Conservation (phyloP, 345 rosid species). For the Salix arbutifolia region DNA sequence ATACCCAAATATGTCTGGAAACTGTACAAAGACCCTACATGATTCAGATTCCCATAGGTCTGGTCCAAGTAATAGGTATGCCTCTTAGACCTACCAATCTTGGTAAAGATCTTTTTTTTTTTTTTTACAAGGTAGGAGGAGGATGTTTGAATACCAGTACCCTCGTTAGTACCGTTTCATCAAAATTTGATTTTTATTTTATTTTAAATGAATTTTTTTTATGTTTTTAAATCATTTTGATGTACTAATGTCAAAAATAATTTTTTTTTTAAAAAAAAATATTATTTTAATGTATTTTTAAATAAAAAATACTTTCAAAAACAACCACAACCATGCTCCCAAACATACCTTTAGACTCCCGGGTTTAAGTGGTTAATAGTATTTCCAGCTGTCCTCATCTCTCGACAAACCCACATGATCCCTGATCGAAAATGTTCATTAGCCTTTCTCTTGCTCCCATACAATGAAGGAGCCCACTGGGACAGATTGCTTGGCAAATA, state of each 20-base stretch:
- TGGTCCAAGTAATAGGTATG: neutral
- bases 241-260: no score
- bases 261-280: no score
- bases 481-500: neutral
- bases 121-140: neutral
- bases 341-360: no score
- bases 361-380: neutral
- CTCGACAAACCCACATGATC: neutral
- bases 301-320: no score
- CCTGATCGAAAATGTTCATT: neutral
- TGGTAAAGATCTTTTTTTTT: neutral
- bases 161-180: no score
- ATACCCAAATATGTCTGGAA: no score
- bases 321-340: no score
- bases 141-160: neutral
- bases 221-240: no score
- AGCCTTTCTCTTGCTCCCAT: neutral
- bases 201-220: no score
- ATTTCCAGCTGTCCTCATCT: neutral
- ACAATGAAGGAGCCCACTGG: neutral
- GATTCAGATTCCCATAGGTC: neutral
- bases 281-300: no score
- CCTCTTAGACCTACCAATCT: neutral
- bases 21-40: no score
- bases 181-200: no score